Base-by-base conservation (phyloP, 1,284 basidiomycete species). In the Cystobasidium slooffiae region DNA sequence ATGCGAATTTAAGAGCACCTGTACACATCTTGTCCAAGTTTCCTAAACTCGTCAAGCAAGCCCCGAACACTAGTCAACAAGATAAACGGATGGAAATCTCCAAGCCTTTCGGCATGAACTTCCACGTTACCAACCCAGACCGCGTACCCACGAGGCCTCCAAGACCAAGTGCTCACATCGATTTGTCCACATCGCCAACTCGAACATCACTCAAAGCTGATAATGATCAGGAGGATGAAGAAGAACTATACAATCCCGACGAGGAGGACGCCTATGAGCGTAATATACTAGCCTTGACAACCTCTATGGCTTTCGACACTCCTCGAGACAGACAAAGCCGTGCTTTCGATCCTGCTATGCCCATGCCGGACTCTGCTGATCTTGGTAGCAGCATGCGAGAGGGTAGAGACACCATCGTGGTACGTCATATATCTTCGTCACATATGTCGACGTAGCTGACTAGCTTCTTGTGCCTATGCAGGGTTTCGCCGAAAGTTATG, bases 401-500 rank as follows among this genome's bases (percentile, higher is more conserved):
- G 20, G 52, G 52, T 22, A 51, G 55, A 58, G 66, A 68, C 51
- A 68, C 66, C 51, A 68, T 68, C 4, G 44, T 68, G n/a, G 66
- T 68, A 41, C 22, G 66, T 68, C 39, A 24, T 51, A 9, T 43
- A 20, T 1, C 37, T 39, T 61, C 10, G 22, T 44, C 5, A 18
- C 43, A 2, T 10, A 9, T 12, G 24, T 31, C 39, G 1, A 1
- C 10, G 24, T 44, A 22, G 12, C 64, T 66, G 43, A 22, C 51
- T 49, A 31, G 31, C 52, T 53, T 22, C 20, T 10, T 43, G 10
- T 31, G 9, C n/a, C 6, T 52, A 20, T 10, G n/a, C 41, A 68
- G 66, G 66, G 66, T 12, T 68, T 68, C 20, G 66, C 66, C 52
- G 66, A 68, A 22, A 68, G 66, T 52, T 68, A 68, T 51, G 66